Evolutionary conservation across 257 asterid genomes (phyloP).

Genomic region (Nicotiana paniculata): DNA sequence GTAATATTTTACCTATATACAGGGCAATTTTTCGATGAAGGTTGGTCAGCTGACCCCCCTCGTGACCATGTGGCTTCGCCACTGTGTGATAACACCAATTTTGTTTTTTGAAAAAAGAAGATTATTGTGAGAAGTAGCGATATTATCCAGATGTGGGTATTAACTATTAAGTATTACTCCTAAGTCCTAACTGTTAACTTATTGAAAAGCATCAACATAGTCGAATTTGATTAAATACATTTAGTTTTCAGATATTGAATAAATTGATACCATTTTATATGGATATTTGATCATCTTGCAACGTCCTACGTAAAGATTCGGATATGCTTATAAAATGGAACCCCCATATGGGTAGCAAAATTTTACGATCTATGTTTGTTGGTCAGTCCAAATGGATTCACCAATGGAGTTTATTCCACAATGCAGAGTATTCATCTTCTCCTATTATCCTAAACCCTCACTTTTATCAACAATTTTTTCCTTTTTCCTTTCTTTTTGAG

Average conservation of each 20-base stretch:
- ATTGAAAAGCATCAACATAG: neutral
- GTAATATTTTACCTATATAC: too few relatives aligned
- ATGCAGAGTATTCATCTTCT: too few relatives aligned
- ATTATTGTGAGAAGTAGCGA: neutral
- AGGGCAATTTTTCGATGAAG: too few relatives aligned
- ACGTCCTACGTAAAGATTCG: neutral
- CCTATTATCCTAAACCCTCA: neutral
- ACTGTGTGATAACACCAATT: neutral
- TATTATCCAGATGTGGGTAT: neutral
- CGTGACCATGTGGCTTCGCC: too few relatives aligned
- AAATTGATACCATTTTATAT: neutral
- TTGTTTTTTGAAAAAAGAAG: neutral
- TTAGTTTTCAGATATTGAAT: neutral
- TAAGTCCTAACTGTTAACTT: neutral
- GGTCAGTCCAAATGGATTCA: neutral
- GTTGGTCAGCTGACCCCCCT: too few relatives aligned
- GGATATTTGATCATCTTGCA: neutral
- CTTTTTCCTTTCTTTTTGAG: neutral
- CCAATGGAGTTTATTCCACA: neutral
- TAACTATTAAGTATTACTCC: neutral
- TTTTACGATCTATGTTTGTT: neutral
- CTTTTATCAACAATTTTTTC: neutral
- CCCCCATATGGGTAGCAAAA: neutral
- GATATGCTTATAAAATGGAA: neutral
- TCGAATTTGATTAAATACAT: neutral